Conservation (phyloP, 1,139 yeast species). For the Kodamaea alishanica region DNA sequence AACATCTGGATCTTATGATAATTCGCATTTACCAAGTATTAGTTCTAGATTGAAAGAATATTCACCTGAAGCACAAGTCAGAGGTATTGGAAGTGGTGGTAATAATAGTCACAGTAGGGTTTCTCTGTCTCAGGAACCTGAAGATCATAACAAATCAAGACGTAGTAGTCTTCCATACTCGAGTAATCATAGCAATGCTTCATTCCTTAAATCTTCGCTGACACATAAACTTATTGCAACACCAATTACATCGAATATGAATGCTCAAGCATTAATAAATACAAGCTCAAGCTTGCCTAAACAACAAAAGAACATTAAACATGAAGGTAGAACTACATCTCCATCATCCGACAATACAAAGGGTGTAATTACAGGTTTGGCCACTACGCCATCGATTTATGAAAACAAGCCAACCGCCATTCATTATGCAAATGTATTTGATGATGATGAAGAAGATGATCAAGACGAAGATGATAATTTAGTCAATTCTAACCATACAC, state of each 20-base stretch:
- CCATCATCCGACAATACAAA: constrained; percentile 1
- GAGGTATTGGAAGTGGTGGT: too few species aligned
- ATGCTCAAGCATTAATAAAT: too few species aligned
- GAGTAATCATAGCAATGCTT: constrained; percentile 12
- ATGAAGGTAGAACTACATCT: neutral
- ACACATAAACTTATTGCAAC: constrained; percentile 18
- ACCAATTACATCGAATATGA: constrained; percentile 20
- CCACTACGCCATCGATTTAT: constrained; percentile 39
- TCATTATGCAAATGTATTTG: constrained; percentile 49
- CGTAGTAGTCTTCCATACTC: constrained; percentile 10
- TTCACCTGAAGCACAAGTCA: constrained; percentile 5
- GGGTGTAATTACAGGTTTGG: constrained; percentile 27
- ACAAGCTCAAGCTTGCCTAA: too few species aligned
- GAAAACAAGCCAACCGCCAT: constrained; percentile 20
- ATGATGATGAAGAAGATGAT: constrained; percentile 49
- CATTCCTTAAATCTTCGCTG: constrained; percentile 16
- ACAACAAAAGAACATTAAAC: constrained; percentile 6
- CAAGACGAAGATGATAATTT: constrained; percentile 8
- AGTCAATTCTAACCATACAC: neutral
- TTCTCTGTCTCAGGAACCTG: constrained; percentile 10
- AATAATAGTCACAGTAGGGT: constrained; percentile 2
- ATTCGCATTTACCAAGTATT: constrained; percentile 38
- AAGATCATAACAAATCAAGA: constrained; percentile 7
- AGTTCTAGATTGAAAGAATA: constrained; percentile 39
- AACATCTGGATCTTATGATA: constrained; percentile 37